Evolutionary conservation across 2,329 filamentous ascomycete species (phyloP).

Genomic region (Colletotrichum cereale): DNA sequence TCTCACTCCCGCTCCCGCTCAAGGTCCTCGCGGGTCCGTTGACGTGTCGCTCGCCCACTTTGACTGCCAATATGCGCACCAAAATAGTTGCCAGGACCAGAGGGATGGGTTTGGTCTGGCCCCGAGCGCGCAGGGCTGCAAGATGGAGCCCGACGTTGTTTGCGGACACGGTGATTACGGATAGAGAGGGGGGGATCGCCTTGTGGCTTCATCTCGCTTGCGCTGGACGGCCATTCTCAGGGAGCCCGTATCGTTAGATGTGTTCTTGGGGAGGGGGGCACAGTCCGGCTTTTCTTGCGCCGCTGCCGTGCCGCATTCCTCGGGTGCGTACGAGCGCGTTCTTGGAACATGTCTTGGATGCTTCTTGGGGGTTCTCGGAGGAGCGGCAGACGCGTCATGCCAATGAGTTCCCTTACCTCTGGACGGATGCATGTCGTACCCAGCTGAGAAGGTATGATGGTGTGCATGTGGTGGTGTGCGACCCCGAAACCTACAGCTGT

Average conservation of each 20-base stretch:
- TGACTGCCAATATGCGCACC: neutral
- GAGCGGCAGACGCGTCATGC: constrained; percentile 7
- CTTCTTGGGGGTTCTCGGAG: neutral
- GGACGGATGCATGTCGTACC: neutral
- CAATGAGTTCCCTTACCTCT: neutral
- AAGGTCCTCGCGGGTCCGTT: neutral
- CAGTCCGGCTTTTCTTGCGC: neutral
- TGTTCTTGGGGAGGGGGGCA: neutral
- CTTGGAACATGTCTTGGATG: neutral
- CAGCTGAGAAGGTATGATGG: neutral
- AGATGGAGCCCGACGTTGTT: neutral
- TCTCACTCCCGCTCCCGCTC: neutral
- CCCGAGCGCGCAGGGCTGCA: neutral
- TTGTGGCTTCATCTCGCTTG: constrained; percentile 22
- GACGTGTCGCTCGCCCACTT: neutral
- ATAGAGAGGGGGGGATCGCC: neutral
- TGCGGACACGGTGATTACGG: neutral
- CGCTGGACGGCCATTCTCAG: neutral
- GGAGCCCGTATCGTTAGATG: neutral
- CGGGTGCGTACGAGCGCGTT: neutral
- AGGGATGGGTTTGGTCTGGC: neutral
- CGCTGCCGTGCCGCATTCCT: constrained; percentile 15
- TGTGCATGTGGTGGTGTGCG: neutral
- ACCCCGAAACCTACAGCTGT: constrained; percentile 13
- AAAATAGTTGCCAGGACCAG: neutral